These are phyloP conservation scores for Cytospora piceae DNA, from an alignment of 2,329 filamentous ascomycete species.

Conservation along the genomic window DNA sequence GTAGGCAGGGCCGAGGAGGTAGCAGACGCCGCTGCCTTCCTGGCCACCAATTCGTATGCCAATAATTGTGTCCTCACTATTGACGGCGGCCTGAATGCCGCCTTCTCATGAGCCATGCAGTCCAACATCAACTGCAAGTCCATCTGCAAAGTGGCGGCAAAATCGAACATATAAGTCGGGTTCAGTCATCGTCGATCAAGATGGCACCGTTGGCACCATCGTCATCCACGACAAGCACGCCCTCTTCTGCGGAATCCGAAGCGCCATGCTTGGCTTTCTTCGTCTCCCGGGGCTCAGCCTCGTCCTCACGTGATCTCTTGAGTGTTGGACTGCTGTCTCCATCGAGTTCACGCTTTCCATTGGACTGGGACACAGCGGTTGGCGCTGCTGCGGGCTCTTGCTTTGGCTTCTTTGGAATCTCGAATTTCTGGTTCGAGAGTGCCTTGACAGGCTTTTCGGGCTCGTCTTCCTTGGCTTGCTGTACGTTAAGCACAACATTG, in stretches of 20 bases:
- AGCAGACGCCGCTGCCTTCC: slow-evolving; percentile 79
- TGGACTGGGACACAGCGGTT: slow-evolving; percentile 46
- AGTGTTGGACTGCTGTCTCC: slow-evolving; percentile 44
- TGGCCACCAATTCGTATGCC: slow-evolving; percentile 77
- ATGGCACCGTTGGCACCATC: slow-evolving; percentile 61
- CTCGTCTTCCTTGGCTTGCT: slow-evolving; percentile 52
- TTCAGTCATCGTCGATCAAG: slow-evolving; percentile 66
- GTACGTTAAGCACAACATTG: slow-evolving; percentile 75
- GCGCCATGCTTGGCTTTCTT: slow-evolving; percentile 51
- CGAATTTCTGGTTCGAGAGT: slow-evolving; percentile 46
- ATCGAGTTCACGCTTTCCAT: slow-evolving; percentile 47
- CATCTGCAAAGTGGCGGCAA: neutral
- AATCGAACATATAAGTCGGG: neutral
- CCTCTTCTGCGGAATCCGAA: slow-evolving; percentile 43
- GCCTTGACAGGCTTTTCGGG: slow-evolving; percentile 61
- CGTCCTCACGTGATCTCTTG: slow-evolving; percentile 54
- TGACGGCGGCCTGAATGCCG: slow-evolving; percentile 79
- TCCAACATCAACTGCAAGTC: neutral
- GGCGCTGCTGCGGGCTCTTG: slow-evolving; percentile 44
- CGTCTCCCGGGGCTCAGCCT: slow-evolving; percentile 41
- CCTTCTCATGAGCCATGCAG: slow-evolving; percentile 28
- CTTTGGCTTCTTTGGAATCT: slow-evolving; percentile 60
- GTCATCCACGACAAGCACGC: slow-evolving; percentile 56
- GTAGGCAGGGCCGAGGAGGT: slow-evolving; percentile 73
- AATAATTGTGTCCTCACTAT: slow-evolving; percentile 87